Conservation (phyloP, 441 rosid genomes). For the Populus hybrid region DNA sequence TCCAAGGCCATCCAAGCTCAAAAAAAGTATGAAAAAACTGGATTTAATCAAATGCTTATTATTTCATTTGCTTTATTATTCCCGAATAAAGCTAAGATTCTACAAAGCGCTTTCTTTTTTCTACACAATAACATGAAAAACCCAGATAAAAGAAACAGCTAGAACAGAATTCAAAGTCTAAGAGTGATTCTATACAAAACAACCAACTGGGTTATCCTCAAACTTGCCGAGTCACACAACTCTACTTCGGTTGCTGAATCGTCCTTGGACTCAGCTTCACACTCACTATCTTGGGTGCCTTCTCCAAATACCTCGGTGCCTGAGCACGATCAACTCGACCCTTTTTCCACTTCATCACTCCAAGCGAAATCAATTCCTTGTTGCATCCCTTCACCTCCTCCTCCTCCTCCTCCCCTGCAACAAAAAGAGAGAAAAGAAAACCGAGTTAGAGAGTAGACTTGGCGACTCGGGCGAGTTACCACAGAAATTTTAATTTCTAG, state of each 20-base stretch:
- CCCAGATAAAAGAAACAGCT: background rate
- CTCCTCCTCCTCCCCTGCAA: constrained; percentile 14
- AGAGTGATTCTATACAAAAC: background rate
- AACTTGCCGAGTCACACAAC: background rate
- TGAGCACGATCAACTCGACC: constrained; percentile 23
- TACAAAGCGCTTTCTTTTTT: too few species aligned
- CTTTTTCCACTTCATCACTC: constrained; percentile 37
- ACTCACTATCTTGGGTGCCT: constrained; percentile 51
- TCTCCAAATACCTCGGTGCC: constrained; percentile 39
- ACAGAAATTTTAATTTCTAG: background rate
- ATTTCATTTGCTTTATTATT: too few species aligned
- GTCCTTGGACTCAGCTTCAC: constrained; percentile 52
- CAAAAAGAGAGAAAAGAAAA: background rate
- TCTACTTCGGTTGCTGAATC: constrained; percentile 64
- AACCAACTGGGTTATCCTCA: constrained; percentile 11
- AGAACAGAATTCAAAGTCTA: background rate
- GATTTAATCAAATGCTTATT: too few species aligned
- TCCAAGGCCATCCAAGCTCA: too few species aligned
- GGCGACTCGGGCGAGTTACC: background rate
- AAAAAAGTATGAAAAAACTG: too few species aligned
- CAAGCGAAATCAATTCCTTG: constrained; percentile 36
- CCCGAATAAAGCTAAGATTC: too few species aligned
- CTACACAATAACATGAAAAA: background rate
- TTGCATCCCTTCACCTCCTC: constrained; percentile 14
- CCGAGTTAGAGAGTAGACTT: background rate